Evolutionary conservation across 2,329 filamentous ascomycete species (phyloP), one percentile per base, ranked within the genome.

Genomic region (Dothideomycetidae sp.): DNA sequence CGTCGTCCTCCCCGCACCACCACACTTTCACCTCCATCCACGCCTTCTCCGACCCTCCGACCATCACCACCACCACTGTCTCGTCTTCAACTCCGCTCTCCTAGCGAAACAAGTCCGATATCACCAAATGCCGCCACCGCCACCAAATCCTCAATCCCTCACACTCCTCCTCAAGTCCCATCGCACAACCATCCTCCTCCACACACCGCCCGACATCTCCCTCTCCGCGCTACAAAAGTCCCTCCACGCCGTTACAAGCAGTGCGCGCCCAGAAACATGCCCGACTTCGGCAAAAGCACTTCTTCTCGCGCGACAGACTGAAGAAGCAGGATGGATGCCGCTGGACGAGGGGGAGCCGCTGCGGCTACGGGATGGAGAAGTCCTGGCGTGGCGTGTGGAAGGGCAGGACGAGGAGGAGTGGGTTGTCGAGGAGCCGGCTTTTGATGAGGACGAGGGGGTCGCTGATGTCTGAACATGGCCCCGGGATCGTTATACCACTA

Each of bases 81-180:
- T n/a, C 21, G 7, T 26, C 21, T n/a, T n/a, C 7, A 26, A 7
- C 21, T n/a, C n/a, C 21, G 7, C 7, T 26, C 21, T 26, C 21
- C 21, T 26, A 7, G 7, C 21, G n/a, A n/a, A n/a, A n/a, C n/a
- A n/a, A n/a, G n/a, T n/a, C n/a, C n/a, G n/a, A n/a, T n/a, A 26
- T 26, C 21, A 26, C 7, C 21, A 32, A 46, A 45, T 42, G 42
- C 48, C 10, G 37, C 45, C 26, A 46, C 48, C 31, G 41, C 55
- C 17, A 50, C 44, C 14, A n/a, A n/a, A n/a, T n/a, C 44, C 53
- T 5, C 42, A 42, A 12, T 57, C 54, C 11, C 55, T 50, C 48
- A 66, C 62, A 1, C 54, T 68, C 18, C 62, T 63, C 41, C 58
- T 67, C 47, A 68, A 67, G 46, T 51, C 59, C 37, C 50, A 57